Conservation (phyloP, 345 rosid genomes). For the Salix viminalis region DNA sequence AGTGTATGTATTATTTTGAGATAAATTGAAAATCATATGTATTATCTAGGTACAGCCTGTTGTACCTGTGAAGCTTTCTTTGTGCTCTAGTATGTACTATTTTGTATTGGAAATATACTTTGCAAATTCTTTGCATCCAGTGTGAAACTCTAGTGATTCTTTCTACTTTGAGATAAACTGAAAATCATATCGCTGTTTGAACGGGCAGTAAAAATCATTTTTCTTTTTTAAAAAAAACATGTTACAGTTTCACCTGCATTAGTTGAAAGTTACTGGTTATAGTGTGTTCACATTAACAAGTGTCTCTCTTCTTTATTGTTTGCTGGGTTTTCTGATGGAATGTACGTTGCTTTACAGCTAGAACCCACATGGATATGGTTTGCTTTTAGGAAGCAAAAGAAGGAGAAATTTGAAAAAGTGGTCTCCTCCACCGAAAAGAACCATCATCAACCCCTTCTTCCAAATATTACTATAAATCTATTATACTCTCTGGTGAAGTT, state of each 20-base stretch:
- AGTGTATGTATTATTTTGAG: slow-evolving; percentile 25
- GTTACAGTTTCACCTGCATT: neutral
- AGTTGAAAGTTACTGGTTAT: neutral
- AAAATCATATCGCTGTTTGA: neutral
- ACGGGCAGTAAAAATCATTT: neutral
- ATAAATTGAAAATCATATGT: no score
- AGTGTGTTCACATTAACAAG: neutral
- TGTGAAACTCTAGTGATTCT: neutral
- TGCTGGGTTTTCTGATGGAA: slow-evolving; percentile 5
- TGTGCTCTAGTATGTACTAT: neutral
- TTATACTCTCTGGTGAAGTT: neutral
- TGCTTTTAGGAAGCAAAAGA: slow-evolving; percentile 39
- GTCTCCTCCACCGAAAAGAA: slow-evolving; percentile 29
- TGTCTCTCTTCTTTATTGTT: neutral
- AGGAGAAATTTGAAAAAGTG: slow-evolving; percentile 21
- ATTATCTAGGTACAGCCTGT: no score
- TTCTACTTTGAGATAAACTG: neutral
- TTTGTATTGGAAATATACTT: neutral
- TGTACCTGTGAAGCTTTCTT: neutral
- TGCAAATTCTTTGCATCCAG: neutral
- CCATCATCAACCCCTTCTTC: neutral
- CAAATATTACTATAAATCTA: neutral
- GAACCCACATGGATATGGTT: slow-evolving; percentile 30
- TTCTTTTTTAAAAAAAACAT: neutral
- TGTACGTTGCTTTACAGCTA: slow-evolving; percentile 37